Percentiles rank a stretch among this genome's conserved stretches.
phyloP scores from a whole-genome alignment of 2,329 filamentous ascomycete genomes.

The Trichoderma brevicompactum region DNA sequence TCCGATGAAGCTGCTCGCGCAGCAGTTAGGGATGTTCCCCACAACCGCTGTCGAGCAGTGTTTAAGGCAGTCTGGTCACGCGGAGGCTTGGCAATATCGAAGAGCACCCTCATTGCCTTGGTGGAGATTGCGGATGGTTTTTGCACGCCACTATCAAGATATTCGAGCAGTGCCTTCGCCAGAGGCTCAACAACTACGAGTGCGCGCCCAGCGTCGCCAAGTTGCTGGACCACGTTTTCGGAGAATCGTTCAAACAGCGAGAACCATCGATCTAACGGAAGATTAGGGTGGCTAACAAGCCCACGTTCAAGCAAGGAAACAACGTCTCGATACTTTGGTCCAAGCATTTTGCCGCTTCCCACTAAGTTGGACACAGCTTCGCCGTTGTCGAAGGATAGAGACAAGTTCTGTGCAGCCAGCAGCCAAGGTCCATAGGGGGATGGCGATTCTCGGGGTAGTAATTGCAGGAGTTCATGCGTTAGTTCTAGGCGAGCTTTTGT shows the following conservation, averaged over 20 bases:
- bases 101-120: constrained; percentile 47
- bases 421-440: constrained; percentile 57
- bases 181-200: constrained; percentile 73
- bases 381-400: constrained; percentile 45
- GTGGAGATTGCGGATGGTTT: constrained; percentile 38
- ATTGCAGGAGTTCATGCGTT: constrained; percentile 56
- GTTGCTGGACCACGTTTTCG: constrained; percentile 61
- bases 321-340: constrained; percentile 72
- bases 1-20: constrained; percentile 56
- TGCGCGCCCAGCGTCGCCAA: constrained; percentile 69
- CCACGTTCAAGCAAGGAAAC: constrained; percentile 70
- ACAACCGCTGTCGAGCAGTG: constrained; percentile 66
- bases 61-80: constrained; percentile 67
- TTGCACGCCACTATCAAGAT: constrained; percentile 30
- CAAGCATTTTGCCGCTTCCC: constrained; percentile 51
- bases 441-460: constrained; percentile 50
- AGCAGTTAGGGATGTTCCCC: constrained; percentile 49
- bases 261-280: constrained; percentile 55
- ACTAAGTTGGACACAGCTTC: constrained; percentile 32
- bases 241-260: constrained; percentile 62
- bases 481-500: constrained; percentile 51
- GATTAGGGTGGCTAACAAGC: constrained; percentile 52
- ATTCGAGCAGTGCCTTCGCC: constrained; percentile 58
- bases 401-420: constrained; percentile 53
- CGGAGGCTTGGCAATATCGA: constrained; percentile 57